These are phyloP conservation scores for Yueomyces sp. DNA, from an alignment of 805 yeast species.

Conservation along the genomic window DNA sequence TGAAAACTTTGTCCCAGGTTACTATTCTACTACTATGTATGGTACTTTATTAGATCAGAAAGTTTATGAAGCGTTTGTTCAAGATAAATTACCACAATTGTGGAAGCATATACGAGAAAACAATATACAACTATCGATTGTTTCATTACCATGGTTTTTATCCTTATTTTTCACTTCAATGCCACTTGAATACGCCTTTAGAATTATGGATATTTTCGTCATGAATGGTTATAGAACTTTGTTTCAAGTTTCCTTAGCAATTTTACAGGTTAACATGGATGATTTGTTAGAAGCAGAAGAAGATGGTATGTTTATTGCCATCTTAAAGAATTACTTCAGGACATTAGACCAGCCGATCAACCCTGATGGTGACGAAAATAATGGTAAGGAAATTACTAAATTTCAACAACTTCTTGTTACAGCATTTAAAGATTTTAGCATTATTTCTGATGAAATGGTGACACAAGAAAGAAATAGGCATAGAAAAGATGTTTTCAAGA, in stretches of 20 bases:
- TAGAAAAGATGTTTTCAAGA: constrained; percentile 66
- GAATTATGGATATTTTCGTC: constrained; percentile 83
- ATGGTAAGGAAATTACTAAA: constrained; percentile 55
- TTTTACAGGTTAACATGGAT: constrained; percentile 81
- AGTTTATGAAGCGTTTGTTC: constrained; percentile 83
- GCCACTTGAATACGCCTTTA: constrained; percentile 88
- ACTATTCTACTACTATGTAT: constrained; percentile 93
- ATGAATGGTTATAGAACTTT: constrained; percentile 79
- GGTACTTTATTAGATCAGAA: constrained; percentile 90
- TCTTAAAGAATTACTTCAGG: constrained; percentile 70
- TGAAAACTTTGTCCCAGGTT: constrained; percentile 83
- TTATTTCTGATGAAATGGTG: constrained; percentile 63
- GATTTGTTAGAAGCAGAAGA: constrained; percentile 66
- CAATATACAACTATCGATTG: constrained; percentile 87
- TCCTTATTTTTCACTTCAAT: constrained; percentile 81
- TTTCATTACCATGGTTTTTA: constrained; percentile 92
- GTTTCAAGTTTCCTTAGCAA: constrained; percentile 87
- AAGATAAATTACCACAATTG: constrained; percentile 75
- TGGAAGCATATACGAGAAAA: constrained; percentile 68
- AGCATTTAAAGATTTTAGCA: constrained; percentile 82
- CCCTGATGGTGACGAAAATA: constrained; percentile 53
- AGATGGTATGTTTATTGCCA: constrained; percentile 82
- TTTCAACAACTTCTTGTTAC: constrained; percentile 86
- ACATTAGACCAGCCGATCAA: constrained; percentile 69
- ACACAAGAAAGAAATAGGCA: constrained; percentile 54